phyloP scores from a whole-genome alignment of 2,329 filamentous ascomycete genomes.

The Aspergillus glaucus region DNA sequence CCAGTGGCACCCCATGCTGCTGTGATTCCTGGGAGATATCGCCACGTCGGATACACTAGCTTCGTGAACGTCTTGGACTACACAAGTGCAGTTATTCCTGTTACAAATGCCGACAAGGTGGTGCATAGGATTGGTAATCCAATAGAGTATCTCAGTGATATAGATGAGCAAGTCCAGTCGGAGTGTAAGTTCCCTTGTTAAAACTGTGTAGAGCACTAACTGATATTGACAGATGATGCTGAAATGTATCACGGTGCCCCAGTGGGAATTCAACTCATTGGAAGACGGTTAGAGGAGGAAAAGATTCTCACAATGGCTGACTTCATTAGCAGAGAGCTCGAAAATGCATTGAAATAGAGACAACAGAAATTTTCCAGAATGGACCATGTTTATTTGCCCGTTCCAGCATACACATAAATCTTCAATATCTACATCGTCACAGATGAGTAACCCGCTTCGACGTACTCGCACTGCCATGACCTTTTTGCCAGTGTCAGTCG shows the following conservation, averaged over 20 bases:
- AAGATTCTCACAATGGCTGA: slow-evolving; percentile 44
- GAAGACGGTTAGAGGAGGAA: slow-evolving; percentile 46
- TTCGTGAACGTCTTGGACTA: slow-evolving; percentile 56
- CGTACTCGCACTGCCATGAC: too few relatives aligned
- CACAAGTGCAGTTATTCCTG: slow-evolving; percentile 48
- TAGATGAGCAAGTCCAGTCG: slow-evolving; percentile 33
- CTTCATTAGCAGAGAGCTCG: slow-evolving; percentile 22
- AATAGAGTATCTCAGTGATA: neutral
- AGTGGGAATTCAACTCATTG: slow-evolving; percentile 45
- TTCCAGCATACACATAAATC: neutral
- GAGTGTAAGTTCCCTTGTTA: slow-evolving; percentile 39
- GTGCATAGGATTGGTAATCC: slow-evolving; percentile 37
- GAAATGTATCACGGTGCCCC: slow-evolving; percentile 45
- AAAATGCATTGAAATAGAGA: too few relatives aligned
- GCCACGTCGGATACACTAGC: slow-evolving; percentile 40
- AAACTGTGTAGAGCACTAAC: neutral
- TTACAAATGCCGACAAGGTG: slow-evolving; percentile 48
- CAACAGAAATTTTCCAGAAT: too few relatives aligned
- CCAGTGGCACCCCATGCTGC: slow-evolving; percentile 40
- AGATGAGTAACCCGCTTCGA: too few relatives aligned
- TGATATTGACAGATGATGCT: slow-evolving; percentile 34
- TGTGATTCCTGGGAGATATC: slow-evolving; percentile 38
- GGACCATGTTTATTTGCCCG: too few relatives aligned
- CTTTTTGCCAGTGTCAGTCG: too few relatives aligned
- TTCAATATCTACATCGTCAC: too few relatives aligned